A percentile compares a stretch with the other conserved stretches of the same genome.
These are phyloP conservation scores for Rhamnella rubrinervis DNA, from an alignment of 331 rosid species.

Conservation along the genomic window DNA sequence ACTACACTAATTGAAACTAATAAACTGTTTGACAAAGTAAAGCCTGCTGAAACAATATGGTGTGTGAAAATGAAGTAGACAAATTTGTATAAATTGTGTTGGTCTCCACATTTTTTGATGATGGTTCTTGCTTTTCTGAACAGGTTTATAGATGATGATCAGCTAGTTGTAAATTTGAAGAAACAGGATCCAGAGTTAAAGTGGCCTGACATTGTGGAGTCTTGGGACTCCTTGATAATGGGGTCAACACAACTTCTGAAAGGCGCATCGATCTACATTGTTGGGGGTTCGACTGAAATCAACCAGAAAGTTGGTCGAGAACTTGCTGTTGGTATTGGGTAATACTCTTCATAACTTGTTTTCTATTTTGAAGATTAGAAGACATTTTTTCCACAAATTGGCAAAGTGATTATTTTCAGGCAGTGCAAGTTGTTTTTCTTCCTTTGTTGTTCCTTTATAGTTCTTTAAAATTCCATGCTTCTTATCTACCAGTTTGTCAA, in stretches of 20 bases:
- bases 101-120: constrained; percentile 16
- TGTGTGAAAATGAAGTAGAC: constrained; percentile 34
- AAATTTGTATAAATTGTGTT: neutral
- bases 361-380: neutral
- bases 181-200: constrained; percentile 83
- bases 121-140: constrained; percentile 24
- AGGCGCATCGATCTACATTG: constrained; percentile 77
- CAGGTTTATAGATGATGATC: constrained; percentile 89
- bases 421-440: no score
- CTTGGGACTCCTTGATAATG: constrained; percentile 82
- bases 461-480: no score
- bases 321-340: constrained; percentile 93
- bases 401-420: no score
- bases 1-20: constrained; percentile 67
- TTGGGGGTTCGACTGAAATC: constrained; percentile 78
- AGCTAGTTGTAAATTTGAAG: constrained; percentile 80
- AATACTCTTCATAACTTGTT: constrained; percentile 1
- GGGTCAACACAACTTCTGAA: constrained; percentile 77
- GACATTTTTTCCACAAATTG: no score
- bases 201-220: constrained; percentile 87
- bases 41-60: constrained; percentile 95
- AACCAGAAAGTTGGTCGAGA: constrained; percentile 82
- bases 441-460: no score
- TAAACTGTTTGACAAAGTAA: constrained; percentile 70
- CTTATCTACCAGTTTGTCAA: no score